These are phyloP conservation scores for Leccinum longicurvipes DNA, from an alignment of 768 basidiomycete species.

Conservation along the genomic window DNA sequence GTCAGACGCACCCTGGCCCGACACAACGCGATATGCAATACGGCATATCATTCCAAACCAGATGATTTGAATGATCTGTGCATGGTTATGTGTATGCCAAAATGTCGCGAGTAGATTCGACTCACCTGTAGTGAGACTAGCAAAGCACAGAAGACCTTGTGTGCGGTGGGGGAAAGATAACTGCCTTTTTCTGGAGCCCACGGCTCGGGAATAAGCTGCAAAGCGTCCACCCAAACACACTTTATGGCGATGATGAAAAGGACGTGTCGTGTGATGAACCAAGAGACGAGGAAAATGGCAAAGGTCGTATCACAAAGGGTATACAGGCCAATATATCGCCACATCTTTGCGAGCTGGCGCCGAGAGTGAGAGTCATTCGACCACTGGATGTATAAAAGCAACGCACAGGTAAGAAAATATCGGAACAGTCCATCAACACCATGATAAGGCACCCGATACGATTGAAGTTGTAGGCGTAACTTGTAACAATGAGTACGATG, in stretches of 20 bases:
- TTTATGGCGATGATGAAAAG: slow-evolving; percentile 72
- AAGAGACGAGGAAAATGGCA: slow-evolving; percentile 78
- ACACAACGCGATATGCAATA: slow-evolving; percentile 77
- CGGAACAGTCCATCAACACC: slow-evolving; percentile 91
- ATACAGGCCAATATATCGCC: slow-evolving; percentile 74
- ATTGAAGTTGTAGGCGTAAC: slow-evolving; percentile 82
- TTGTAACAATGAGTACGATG: slow-evolving; percentile 66
- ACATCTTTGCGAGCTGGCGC: slow-evolving; percentile 85
- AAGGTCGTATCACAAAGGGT: slow-evolving; percentile 73
- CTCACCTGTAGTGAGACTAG: slow-evolving; percentile 62
- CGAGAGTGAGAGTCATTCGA: not conserved
- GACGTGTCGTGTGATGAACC: slow-evolving; percentile 87
- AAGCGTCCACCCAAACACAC: slow-evolving; percentile 52
- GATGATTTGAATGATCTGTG: slow-evolving; percentile 65
- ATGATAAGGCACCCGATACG: slow-evolving; percentile 88
- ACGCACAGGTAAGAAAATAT: slow-evolving; percentile 88
- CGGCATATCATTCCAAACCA: slow-evolving; percentile 89
- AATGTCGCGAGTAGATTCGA: not conserved
- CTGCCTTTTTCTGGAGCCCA: slow-evolving; percentile 60
- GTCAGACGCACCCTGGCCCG: slow-evolving; percentile 76
- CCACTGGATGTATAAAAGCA: not conserved
- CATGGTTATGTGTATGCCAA: slow-evolving; percentile 4
- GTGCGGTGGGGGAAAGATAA: slow-evolving; percentile 49
- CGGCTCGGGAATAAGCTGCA: slow-evolving; percentile 42
- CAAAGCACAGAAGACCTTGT: slow-evolving; percentile 49